These are phyloP conservation scores for Penicillium malachiteum DNA, from an alignment of 495 filamentous ascomycete species.

Conservation along the genomic window DNA sequence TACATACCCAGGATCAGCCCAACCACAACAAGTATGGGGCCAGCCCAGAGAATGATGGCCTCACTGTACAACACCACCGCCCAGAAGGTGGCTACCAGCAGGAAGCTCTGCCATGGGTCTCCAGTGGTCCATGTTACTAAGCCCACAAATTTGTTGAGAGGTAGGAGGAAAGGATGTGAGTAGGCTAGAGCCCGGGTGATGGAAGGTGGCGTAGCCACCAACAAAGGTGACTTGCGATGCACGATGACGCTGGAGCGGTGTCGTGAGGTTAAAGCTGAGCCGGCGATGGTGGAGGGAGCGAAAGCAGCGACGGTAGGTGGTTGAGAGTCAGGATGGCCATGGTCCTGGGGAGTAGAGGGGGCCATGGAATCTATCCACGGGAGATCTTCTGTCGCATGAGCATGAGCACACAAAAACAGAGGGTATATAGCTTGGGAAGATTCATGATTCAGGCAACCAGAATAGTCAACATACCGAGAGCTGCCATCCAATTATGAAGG, in stretches of 20 bases:
- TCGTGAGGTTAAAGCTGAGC: conserved; percentile 65
- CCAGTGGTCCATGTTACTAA: conserved; percentile 89
- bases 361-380: conserved; percentile 66
- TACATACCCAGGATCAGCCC: conserved; percentile 90
- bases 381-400: conserved; percentile 50
- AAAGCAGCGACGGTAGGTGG: conserved; percentile 82
- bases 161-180: conserved; percentile 87
- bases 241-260: conserved; percentile 89
- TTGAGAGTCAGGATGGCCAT: conserved; percentile 44
- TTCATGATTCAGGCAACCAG: conserved; percentile 7
- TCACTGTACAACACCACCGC: conserved; percentile 82
- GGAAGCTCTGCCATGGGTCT: conserved; percentile 95
- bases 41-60: conserved; percentile 70
- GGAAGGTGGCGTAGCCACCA: conserved; percentile 90
- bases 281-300: conserved; percentile 74
- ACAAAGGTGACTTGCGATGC: conserved; percentile 90
- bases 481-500: conserved; percentile 59
- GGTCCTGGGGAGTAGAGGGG: conserved; percentile 38
- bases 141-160: conserved; percentile 77
- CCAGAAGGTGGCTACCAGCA: conserved; percentile 85
- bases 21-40: conserved; percentile 78
- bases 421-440: background rate
- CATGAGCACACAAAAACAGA: conserved; percentile 5
- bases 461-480: conserved; percentile 50
- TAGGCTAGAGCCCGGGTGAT: conserved; percentile 91